Conservation (phyloP, 106 monocot species). For the Narthecium ossifragum region DNA sequence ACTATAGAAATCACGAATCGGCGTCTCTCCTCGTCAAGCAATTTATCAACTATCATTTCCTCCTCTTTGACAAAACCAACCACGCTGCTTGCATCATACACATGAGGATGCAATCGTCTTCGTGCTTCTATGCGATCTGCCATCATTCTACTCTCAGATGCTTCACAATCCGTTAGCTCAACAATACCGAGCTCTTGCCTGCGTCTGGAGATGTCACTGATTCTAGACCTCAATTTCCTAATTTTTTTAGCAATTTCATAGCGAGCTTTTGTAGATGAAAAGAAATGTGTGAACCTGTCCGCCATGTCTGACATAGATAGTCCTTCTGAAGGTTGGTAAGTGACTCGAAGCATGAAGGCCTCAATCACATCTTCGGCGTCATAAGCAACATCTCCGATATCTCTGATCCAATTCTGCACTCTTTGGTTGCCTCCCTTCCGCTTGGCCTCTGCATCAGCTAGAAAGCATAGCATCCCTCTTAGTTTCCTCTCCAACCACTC, state of each 20-base stretch:
- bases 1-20: conserved; percentile 5
- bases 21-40: neutral
- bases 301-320: neutral
- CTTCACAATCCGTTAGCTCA: neutral
- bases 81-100: neutral
- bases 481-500: conserved; percentile 21
- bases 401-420: conserved; percentile 18
- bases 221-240: conserved; percentile 5
- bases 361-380: conserved; percentile 31
- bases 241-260: conserved; percentile 11
- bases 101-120: conserved; percentile 4
- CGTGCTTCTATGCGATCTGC: neutral
- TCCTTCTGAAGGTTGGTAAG: neutral
- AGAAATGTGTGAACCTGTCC: neutral
- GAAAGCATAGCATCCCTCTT: conserved; percentile 24
- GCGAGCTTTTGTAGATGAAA: neutral
- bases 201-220: conserved; percentile 4
- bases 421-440: conserved; percentile 3
- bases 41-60: neutral
- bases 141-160: no score
- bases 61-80: conserved; percentile 23
- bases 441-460: conserved; percentile 20
- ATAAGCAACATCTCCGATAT: conserved; percentile 22
- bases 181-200: conserved; percentile 9
- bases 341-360: conserved; percentile 2